Evolutionary conservation across 768 basidiomycete genomes (phyloP), one percentile per base, ranked within the genome.

Genomic region (Gautieria morchelliformis): DNA sequence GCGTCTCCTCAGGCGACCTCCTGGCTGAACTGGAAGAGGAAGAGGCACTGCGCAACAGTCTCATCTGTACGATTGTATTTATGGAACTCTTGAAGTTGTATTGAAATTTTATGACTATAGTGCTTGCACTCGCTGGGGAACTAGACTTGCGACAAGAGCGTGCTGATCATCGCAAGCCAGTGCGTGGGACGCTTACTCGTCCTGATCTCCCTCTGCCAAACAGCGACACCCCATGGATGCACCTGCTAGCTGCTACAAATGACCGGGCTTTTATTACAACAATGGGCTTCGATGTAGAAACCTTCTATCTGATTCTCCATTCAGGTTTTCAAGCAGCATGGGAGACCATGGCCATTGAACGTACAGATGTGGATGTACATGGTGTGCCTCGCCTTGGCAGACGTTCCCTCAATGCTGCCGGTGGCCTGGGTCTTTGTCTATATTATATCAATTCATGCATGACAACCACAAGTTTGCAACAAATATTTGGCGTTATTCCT

Each of bases 261-360:
- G 69, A 77, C 54, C 59, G 70, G 3, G 74, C 72, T 4, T 78
- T 70, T 59, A 78, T 78, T 35, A 77, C 72, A 0, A 78, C 72
- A 0, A 76, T 76, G 74, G 72, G 75, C 1, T 69, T 75, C 57
- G 67, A 76, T 64, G 32, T 41, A 46, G 53, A 44, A 19, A 30
- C 56, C 49, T 51, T 55, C 59, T 4, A 66, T 4, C 61, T 62
- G 24, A 65, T 78, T 8, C 60, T 76, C 0, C 47, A 52, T 0
- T 56, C 55, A 8, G 72, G 75, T 3, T 77, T 77, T 64, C 65
- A 56, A 5, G 41, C 50, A 7, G 7, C 9, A 0, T 66, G 67
- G 65, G 20, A 64, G 17, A 30, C 52, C 2, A 61, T 40, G 10
- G 57, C 71, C 4, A 75, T 77, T 41, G 70, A 69, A 0, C 68